Conservation (phyloP, 2,329 filamentous ascomycete genomes). For the Hortaea sp. region DNA sequence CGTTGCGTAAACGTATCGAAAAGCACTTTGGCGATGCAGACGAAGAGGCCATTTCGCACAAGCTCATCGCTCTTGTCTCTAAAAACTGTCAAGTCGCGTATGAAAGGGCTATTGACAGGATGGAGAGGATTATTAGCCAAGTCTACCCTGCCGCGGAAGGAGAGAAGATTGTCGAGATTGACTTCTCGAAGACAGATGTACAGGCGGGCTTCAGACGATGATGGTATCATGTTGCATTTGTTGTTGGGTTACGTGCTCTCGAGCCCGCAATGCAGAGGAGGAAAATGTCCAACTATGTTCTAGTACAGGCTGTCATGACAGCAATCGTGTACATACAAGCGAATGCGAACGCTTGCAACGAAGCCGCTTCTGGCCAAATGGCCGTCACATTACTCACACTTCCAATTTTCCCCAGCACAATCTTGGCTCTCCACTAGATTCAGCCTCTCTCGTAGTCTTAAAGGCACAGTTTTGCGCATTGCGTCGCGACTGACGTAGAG, state of each 20-base stretch:
- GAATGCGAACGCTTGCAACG: too few relatives aligned
- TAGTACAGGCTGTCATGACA: too few relatives aligned
- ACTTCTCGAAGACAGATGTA: constrained; percentile 26
- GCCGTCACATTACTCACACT: too few relatives aligned
- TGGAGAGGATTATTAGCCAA: constrained; percentile 30
- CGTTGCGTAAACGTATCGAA: constrained; percentile 81
- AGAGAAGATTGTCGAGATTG: constrained; percentile 34
- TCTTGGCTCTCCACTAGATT: too few relatives aligned
- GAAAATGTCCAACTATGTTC: too few relatives aligned
- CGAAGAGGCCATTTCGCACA: constrained; percentile 54
- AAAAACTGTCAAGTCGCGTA: constrained; percentile 51
- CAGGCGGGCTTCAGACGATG: constrained; percentile 23
- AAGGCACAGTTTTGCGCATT: too few relatives aligned
- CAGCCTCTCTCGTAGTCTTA: too few relatives aligned
- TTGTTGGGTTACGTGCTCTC: not conserved
- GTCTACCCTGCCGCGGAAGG: constrained; percentile 31
- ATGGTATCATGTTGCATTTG: not conserved
- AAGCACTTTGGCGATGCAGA: constrained; percentile 94
- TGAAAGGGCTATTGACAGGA: constrained; percentile 42
- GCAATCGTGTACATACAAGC: not conserved
- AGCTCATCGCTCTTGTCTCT: constrained; percentile 49
- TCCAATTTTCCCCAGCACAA: too few relatives aligned
- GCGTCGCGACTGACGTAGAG: too few relatives aligned
- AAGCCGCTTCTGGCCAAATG: too few relatives aligned
- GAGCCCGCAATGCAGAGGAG: too few relatives aligned